Evolutionary conservation across 1,284 basidiomycete species (phyloP).

Genomic region (Pascua guehoae): DNA sequence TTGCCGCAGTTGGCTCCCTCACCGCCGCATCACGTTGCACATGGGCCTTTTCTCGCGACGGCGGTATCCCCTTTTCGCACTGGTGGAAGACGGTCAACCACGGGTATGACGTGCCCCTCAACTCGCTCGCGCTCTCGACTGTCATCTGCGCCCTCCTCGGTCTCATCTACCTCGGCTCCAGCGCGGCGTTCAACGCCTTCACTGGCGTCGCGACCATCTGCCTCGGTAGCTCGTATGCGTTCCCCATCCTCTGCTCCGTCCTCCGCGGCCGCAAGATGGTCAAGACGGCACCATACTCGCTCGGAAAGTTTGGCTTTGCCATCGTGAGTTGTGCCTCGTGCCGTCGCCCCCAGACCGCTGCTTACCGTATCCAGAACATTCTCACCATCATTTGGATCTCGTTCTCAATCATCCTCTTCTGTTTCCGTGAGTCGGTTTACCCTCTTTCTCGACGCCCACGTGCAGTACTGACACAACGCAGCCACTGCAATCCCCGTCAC

Average conservation of each 20-base stretch:
- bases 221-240: slow-evolving; percentile 43
- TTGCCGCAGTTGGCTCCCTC: slow-evolving; percentile 51
- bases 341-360: not conserved
- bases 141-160: slow-evolving; percentile 50
- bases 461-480: slow-evolving; percentile 5
- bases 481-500: slow-evolving; percentile 35
- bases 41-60: slow-evolving; percentile 49
- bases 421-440: slow-evolving; percentile 7
- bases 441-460: slow-evolving; percentile 5
- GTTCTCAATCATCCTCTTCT: slow-evolving; percentile 21
- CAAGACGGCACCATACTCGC: slow-evolving; percentile 33
- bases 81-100: slow-evolving; percentile 43
- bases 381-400: slow-evolving; percentile 16
- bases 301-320: slow-evolving; percentile 46
- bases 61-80: slow-evolving; percentile 46
- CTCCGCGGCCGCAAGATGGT: slow-evolving; percentile 42
- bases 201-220: slow-evolving; percentile 43
- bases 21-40: slow-evolving; percentile 32
- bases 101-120: slow-evolving; percentile 47
- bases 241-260: slow-evolving; percentile 49
- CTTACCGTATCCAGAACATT: slow-evolving; percentile 36
- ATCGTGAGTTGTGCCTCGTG: slow-evolving; percentile 4
- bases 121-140: slow-evolving; percentile 46
- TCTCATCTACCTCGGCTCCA: slow-evolving; percentile 45
- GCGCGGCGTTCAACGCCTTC: slow-evolving; percentile 47